Conservation (phyloP, 805 yeast genomes). For the Candida germanica region DNA sequence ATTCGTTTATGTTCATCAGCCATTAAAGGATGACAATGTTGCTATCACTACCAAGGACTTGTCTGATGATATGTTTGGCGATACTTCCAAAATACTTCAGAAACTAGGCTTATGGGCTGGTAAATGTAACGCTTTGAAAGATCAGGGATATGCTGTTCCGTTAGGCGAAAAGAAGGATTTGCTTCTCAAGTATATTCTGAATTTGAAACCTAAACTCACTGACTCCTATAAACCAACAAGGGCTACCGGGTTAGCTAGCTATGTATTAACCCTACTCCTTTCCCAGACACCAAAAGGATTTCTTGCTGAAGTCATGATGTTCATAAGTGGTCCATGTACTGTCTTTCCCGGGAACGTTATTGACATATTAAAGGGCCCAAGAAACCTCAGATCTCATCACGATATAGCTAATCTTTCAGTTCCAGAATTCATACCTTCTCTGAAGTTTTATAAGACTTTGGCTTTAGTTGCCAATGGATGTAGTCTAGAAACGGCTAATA, state of each 20-base stretch:
- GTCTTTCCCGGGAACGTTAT: slow-evolving; percentile 34
- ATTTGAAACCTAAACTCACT: slow-evolving; percentile 21
- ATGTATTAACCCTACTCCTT: slow-evolving; percentile 21
- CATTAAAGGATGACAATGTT: neutral
- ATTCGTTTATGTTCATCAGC: slow-evolving; percentile 22
- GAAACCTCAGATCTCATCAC: slow-evolving; percentile 32
- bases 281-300: slow-evolving; percentile 17
- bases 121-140: neutral
- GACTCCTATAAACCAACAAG: slow-evolving; percentile 30
- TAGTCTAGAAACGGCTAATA: slow-evolving; percentile 16
- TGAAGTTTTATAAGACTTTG: slow-evolving; percentile 27
- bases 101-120: slow-evolving; percentile 2
- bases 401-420: slow-evolving; percentile 31
- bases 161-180: neutral
- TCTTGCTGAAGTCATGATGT: slow-evolving; percentile 26
- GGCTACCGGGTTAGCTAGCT: slow-evolving; percentile 34
- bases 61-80: slow-evolving; percentile 2
- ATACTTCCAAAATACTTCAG: neutral
- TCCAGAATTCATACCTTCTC: slow-evolving; percentile 22
- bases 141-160: neutral
- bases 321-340: slow-evolving; percentile 40
- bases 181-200: slow-evolving; percentile 6
- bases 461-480: slow-evolving; percentile 30
- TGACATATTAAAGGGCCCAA: slow-evolving; percentile 2
- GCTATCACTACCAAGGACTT: slow-evolving; percentile 2